Base-by-base conservation (phyloP, 2,329 filamentous ascomycete species). In the Bisporella sp. region DNA sequence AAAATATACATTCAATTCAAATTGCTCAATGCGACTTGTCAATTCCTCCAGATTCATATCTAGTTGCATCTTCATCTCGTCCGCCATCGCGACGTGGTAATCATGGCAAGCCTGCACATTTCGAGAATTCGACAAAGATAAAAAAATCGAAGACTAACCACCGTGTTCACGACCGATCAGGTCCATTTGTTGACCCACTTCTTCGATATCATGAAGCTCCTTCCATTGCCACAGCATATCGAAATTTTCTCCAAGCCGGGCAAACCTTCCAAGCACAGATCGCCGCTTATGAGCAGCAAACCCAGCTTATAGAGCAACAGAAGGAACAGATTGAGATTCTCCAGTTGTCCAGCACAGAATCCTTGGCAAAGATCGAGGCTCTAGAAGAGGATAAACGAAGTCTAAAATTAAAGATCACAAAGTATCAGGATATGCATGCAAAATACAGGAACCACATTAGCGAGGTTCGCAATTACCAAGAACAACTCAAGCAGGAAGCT, bases 361-460 rank as follows among this genome's bases (percentile, higher is more conserved):
- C 46, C 1, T 51, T 37, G 28, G 32, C 58, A 13, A 40, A 49
- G 44, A 49, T 56, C 11, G 12, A 50, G 39, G 9, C 30, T 4
- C 43, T 63, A 28, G 51, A 58, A 33, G 33, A 12, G 1, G 53
- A 57, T 7, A 61, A 54, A 47, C 31, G 5, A 41, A 41, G 30
- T 50, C 64, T 49, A 49, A 60, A 33, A 4, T 37, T 53, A 29
- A 56, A 58, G 35, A 41, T 68, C 11, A 51, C 62, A 9, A 58
- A 47, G n/a, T 46, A 65, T 6, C 52, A 52, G 5, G 32, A 57
- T 6, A 57, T 59, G 12, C 63, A 62, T 43, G 35, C 33, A 5
- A 55, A 54, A 8, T 65, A 71, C 32, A 54, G 53, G 4, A 49
- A 60, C 1, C 64, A 67, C n/a, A 62, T 70, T 31, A 62, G 63